Percentiles rank a stretch among this genome's conserved stretches.
Conservation (phyloP, 345 rosid species). For the Cochlearia excelsa region DNA sequence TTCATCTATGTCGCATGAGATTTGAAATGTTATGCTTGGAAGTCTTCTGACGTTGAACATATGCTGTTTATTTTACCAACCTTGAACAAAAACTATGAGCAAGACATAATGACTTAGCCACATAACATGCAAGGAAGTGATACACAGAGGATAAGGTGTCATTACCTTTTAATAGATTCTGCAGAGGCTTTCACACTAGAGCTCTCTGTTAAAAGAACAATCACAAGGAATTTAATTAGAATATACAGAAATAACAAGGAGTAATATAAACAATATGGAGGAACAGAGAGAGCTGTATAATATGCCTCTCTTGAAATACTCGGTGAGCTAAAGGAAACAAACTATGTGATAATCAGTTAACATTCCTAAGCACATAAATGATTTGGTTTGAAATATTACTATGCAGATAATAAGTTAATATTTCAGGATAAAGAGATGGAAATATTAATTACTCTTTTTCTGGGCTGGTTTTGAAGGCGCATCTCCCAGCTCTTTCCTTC, state of each 20-base stretch:
- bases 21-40: no score
- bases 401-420: conserved; percentile 4
- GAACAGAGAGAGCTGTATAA: conserved; percentile 9
- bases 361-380: conserved; percentile 16
- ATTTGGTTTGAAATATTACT: background rate
- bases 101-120: no score
- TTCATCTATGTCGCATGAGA: no score
- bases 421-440: conserved; percentile 18
- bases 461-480: conserved; percentile 45
- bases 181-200: conserved; percentile 42
- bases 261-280: conserved; percentile 10
- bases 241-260: conserved; percentile 22
- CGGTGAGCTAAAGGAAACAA: conserved; percentile 10
- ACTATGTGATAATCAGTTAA: background rate
- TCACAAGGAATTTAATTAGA: conserved; percentile 17
- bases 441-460: conserved; percentile 45
- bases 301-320: conserved; percentile 10
- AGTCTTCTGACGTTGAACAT: no score
- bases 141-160: conserved; percentile 9
- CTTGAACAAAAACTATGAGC: no score
- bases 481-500: conserved; percentile 63
- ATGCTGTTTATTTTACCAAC: no score
- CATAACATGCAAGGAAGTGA: background rate
- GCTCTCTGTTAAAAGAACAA: conserved; percentile 44
- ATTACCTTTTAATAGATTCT: conserved; percentile 52